phyloP scores from a whole-genome alignment of 805 yeast species.

The Yarrowia sp. region DNA sequence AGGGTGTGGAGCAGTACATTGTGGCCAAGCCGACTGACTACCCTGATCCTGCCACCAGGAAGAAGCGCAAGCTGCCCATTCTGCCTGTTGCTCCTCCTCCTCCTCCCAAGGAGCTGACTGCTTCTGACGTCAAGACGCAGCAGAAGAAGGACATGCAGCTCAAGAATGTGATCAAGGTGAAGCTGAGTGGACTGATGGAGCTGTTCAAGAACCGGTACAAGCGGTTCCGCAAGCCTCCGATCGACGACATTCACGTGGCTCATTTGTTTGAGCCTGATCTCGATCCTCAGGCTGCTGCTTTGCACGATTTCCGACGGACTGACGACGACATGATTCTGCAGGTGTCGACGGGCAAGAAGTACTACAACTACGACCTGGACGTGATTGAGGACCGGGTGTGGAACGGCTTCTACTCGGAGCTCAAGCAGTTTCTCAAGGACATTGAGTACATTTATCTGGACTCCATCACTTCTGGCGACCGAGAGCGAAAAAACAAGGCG shows the following conservation, averaged over 20 bases:
- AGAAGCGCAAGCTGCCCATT: constrained; percentile 40
- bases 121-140: constrained; percentile 33
- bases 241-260: constrained; percentile 69
- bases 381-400: constrained; percentile 90
- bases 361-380: constrained; percentile 87
- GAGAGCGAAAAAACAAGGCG: constrained; percentile 77
- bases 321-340: constrained; percentile 79
- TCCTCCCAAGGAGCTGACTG: constrained; percentile 37
- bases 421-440: constrained; percentile 82
- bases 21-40: constrained; percentile 67
- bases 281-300: constrained; percentile 37
- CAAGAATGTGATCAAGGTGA: constrained; percentile 80
- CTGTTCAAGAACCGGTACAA: constrained; percentile 81
- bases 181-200: constrained; percentile 85
- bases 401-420: constrained; percentile 95
- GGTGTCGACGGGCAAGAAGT: constrained; percentile 64
- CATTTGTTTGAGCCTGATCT: constrained; percentile 70
- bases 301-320: constrained; percentile 41
- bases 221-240: constrained; percentile 82
- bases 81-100: constrained; percentile 42
- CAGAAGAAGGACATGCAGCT: constrained; percentile 71
- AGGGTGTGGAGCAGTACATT: constrained; percentile 51
- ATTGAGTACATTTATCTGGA: constrained; percentile 80
- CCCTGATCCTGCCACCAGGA: constrained; percentile 55
- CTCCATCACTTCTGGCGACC: constrained; percentile 66